Conservation (phyloP, 2,329 filamentous ascomycete genomes). For the Aureobasidium sp. region DNA sequence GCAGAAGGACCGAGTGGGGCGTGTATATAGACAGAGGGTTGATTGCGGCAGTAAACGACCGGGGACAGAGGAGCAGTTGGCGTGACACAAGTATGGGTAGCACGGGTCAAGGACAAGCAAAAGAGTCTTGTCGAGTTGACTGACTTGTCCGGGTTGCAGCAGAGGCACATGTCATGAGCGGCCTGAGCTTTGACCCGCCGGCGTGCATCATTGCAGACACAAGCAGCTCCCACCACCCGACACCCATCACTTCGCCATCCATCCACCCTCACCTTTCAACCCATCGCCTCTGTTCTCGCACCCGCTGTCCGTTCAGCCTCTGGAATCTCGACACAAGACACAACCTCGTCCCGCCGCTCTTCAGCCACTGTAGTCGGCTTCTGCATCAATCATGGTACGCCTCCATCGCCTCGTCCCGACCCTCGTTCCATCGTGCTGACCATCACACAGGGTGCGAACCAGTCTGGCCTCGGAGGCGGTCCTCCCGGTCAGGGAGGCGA, state of each 20-base stretch:
- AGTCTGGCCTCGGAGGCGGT: constrained; percentile 77
- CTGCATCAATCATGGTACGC: constrained; percentile 14
- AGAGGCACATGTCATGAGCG: neutral
- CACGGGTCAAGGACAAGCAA: neutral
- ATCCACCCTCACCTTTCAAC: neutral
- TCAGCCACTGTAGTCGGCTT: neutral
- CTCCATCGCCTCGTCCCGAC: neutral
- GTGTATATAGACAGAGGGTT: neutral
- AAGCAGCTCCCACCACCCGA: neutral
- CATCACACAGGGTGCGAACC: constrained; percentile 62
- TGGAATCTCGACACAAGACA: neutral
- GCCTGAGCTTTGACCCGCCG: neutral
- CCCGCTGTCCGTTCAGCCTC: neutral
- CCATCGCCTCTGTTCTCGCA: neutral
- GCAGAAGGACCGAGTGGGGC: neutral
- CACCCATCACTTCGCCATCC: neutral
- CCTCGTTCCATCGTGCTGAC: neutral
- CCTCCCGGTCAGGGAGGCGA: constrained; percentile 56
- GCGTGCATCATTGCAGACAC: constrained; percentile 3
- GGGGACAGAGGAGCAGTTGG: too few relatives aligned
- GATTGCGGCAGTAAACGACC: neutral
- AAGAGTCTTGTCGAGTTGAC: neutral
- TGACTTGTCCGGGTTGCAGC: neutral
- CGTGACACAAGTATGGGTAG: too few relatives aligned
- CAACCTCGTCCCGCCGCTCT: neutral